Evolutionary conservation across 495 filamentous ascomycete species (phyloP), one percentile per base, ranked within the genome.

Genomic region (Collariella sp.): DNA sequence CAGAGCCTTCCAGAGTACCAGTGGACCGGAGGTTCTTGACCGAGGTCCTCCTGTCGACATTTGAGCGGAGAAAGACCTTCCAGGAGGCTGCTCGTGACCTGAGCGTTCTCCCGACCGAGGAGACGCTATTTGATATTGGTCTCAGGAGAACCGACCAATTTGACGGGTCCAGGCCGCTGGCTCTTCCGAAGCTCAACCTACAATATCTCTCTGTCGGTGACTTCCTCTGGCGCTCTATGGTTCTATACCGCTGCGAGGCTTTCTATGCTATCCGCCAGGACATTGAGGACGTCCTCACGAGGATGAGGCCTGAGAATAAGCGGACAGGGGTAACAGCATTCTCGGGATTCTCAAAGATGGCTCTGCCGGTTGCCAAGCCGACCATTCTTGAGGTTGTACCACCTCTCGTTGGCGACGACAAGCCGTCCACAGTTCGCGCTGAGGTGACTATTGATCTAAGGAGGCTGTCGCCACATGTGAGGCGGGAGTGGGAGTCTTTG

Each of bases 151-250:
- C 91, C 54, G 91, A 95, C 61, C 79, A 78, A 12, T 99, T 96
- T 57, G 83, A 95, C 67, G 93, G 91, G 35, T 89, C 91, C 34
- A 81, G 81, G 23, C 90, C 93, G 10, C 75, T 99, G 44, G 88
- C 93, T 6, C 83, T 99, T 48, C 93, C 93, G 2, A 99, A 97
- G 60, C 71, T 97, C 46, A 97, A 95, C 63, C 76, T 99, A 38
- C 93, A 97, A 61, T 97, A 99, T 66, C 78, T 99, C 23, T 91
- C 89, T 7, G 81, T 96, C 33, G 90, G 93, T 4, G 93, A 99
- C 66, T 97, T 97, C 60, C 78, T 99, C 10, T 97, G 89, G 89
- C 79, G 93, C 35, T 87, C 91, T 13, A 86, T 97, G 60, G 76
- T 93, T 22, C 78, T 97, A 3, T 88, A 95, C 64, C 82, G 93